Conservation (phyloP, 176 grass and related monocot genomes). For the Aegilops longissima region DNA sequence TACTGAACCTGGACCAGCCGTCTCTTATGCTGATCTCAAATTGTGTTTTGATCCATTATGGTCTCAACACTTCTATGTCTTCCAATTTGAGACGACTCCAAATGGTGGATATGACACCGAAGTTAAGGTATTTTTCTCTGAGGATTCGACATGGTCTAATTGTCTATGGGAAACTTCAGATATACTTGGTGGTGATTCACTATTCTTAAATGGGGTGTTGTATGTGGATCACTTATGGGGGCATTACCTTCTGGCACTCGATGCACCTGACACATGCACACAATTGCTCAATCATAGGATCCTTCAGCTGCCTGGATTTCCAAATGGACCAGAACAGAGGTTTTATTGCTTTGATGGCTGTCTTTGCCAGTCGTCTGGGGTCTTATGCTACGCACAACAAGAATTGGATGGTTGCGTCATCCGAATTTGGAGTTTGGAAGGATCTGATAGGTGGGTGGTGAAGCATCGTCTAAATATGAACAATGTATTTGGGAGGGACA, state of each 20-base stretch:
- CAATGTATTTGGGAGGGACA: constrained; percentile 14
- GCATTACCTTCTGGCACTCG: neutral
- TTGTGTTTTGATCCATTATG: constrained; percentile 26
- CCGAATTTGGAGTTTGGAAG: constrained; percentile 27
- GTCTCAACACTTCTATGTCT: constrained; percentile 29
- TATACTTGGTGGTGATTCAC: neutral
- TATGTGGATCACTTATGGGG: neutral
- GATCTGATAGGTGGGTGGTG: constrained; percentile 23
- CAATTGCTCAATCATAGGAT: neutral
- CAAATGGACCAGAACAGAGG: neutral
- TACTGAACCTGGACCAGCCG: neutral
- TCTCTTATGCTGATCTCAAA: neutral
- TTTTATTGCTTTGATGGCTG: neutral
- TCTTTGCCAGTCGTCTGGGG: constrained; percentile 5
- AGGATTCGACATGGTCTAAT: neutral
- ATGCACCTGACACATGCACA: neutral
- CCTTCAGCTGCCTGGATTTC: constrained; percentile 13
- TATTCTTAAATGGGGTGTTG: neutral
- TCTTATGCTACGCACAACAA: constrained; percentile 6
- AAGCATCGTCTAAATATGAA: constrained; percentile 16
- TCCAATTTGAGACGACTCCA: neutral
- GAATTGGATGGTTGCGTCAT: neutral
- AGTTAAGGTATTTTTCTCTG: neutral
- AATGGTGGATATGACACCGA: neutral
- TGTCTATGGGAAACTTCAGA: neutral